These are phyloP conservation scores for Fusarium papillatum DNA, from an alignment of 2,329 filamentous ascomycete species.

Conservation along the genomic window DNA sequence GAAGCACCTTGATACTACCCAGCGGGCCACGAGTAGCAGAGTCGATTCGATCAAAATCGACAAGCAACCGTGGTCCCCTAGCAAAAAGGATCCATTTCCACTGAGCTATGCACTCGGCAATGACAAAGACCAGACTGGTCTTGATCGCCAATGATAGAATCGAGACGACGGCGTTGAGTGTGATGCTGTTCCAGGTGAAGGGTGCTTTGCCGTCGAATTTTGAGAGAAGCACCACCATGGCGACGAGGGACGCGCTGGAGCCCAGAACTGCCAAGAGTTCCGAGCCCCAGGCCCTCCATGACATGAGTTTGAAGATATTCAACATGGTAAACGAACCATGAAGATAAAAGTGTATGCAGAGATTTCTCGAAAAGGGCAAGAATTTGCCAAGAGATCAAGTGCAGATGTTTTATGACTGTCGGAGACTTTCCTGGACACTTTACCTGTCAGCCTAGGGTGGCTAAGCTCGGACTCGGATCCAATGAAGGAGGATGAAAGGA, in stretches of 20 bases:
- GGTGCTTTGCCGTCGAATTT: constrained; percentile 18
- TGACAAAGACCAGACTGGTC: constrained; percentile 11
- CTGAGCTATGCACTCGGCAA: constrained; percentile 32
- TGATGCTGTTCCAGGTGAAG: constrained; percentile 28
- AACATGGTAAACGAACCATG: neutral
- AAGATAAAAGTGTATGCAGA: neutral
- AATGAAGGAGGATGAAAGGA: neutral
- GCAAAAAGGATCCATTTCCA: constrained; percentile 39
- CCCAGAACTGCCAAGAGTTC: constrained; percentile 13
- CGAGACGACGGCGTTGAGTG: constrained; percentile 35
- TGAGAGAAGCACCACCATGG: constrained; percentile 14
- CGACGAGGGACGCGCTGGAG: constrained; percentile 8
- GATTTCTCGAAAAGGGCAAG: neutral
- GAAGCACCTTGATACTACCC: constrained; percentile 19
- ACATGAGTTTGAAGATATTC: neutral
- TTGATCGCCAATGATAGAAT: constrained; percentile 28
- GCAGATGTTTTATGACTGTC: neutral
- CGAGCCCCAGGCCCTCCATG: constrained; percentile 9
- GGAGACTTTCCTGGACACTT: neutral
- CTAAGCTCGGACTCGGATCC: neutral
- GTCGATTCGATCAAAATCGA: constrained; percentile 36
- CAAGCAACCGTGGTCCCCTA: constrained; percentile 6
- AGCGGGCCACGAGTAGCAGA: constrained; percentile 30
- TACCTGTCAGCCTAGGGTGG: neutral
- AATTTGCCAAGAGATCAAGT: neutral